A percentile compares a stretch with the other conserved stretches of the same genome.
Evolutionary conservation across 495 filamentous ascomycete genomes (phyloP).

Genomic region (Aspergillus biplanus): DNA sequence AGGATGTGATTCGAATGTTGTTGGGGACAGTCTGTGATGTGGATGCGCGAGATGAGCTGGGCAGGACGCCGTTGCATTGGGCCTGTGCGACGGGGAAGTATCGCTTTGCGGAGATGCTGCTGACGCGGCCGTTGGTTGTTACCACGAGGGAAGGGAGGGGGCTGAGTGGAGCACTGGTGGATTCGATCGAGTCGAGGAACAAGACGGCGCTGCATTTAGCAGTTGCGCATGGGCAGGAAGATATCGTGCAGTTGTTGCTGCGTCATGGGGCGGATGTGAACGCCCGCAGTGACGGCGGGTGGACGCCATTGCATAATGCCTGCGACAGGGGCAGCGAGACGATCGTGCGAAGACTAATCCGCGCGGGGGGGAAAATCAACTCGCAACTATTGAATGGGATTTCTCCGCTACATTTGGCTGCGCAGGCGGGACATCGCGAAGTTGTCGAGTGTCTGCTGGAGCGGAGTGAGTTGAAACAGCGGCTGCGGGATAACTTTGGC

Average conservation of each 20-base stretch:
- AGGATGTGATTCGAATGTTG: slow-evolving; percentile 51
- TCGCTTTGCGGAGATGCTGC: slow-evolving; percentile 56
- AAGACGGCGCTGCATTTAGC: slow-evolving; percentile 67
- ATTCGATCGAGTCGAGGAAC: slow-evolving; percentile 58
- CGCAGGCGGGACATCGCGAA: slow-evolving; percentile 62
- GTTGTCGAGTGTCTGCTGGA: slow-evolving; percentile 59
- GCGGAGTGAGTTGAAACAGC: slow-evolving; percentile 47
- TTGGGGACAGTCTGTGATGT: slow-evolving; percentile 46
- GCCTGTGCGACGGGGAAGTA: slow-evolving; percentile 64
- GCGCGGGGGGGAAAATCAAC: slow-evolving; percentile 58
- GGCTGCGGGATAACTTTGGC: slow-evolving; percentile 62
- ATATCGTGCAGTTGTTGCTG: slow-evolving; percentile 61
- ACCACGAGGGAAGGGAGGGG: not conserved
- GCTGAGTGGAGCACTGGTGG: slow-evolving; percentile 47
- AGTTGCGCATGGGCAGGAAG: slow-evolving; percentile 52
- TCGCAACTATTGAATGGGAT: slow-evolving; percentile 59
- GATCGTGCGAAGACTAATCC: slow-evolving; percentile 53
- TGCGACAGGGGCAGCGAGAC: slow-evolving; percentile 57
- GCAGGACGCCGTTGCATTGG: slow-evolving; percentile 65
- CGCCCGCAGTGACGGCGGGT: slow-evolving; percentile 61
- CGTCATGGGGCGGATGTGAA: slow-evolving; percentile 54
- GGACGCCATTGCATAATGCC: slow-evolving; percentile 69
- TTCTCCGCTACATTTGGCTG: slow-evolving; percentile 64
- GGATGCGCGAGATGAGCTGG: slow-evolving; percentile 52
- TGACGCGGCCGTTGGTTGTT: slow-evolving; percentile 42